Evolutionary conservation across 305 asterid genomes (phyloP), one percentile per base, ranked within the genome.

Genomic region (Solanum hybrid): DNA sequence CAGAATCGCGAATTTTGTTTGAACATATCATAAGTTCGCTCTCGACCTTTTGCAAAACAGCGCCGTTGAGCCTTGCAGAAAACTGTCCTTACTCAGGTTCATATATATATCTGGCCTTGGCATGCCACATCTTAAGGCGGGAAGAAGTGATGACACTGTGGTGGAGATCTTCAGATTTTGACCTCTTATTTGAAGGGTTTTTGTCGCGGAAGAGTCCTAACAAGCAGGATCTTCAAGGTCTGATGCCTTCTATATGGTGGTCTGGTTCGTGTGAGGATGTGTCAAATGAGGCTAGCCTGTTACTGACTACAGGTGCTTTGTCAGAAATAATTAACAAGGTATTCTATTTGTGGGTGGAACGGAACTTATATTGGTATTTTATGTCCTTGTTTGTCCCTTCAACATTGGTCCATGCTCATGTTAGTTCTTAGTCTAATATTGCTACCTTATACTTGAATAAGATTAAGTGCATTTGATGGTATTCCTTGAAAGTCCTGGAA

Each of bases 171-270:
- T 88, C 95, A 4, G 94, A 97, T 91, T 97, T 97, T 90, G 98
- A 97, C 83, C 91, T 93, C 89, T 88, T 93, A 90, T 95, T 97
- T 92, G 99, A 97, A 91, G 99, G 99, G 39, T 95, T 97, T 82
- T 96, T 97, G 92, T 94, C 98, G 3, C 93, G 96, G 91, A 97
- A 95, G 95, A 91, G 89, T 92, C 99, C 99, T 26, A 96, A 95
- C 91, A 96, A 95, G 91, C 97, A 95, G 86, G 99, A 97, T 92
- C 98, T 97, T 87, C 98, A 94, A 89, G 93, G 94, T 91, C 90
- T 97, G 93, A 95, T 97, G 93, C 99, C 99, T 93, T 95, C 97
- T 31, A 98, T 97, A 24, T 96, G 98, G 98, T 97, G 99, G 98
- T 97, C 98, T 90, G 99, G 98, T 89, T 95, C 98, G 81, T 93